Base-by-base conservation (phyloP, 2,329 filamentous ascomycete species). In the Ceratocystis eucalypticola region DNA sequence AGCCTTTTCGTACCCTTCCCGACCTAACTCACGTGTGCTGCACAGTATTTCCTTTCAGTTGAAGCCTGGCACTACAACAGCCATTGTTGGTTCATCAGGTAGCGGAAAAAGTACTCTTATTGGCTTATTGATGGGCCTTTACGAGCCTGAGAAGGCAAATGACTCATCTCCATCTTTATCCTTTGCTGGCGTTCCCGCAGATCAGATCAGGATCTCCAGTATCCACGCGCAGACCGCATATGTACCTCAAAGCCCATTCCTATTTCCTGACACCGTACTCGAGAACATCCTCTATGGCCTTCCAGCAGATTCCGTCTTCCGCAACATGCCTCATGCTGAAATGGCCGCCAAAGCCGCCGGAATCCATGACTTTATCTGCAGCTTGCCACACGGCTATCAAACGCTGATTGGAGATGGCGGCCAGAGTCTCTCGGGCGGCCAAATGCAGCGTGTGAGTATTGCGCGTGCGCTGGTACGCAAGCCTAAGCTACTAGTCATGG, bases 81-180 rank as follows among this genome's bases (percentile, higher is more conserved):
- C 89, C 1, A 84, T 97, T 22, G 91, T 95, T 1, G 92, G 93
- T 0, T 77, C 83, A 0, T 96, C 91, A 0, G 93, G 94, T 0
- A 89, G 88, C n/a, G 93, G 94, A 0, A 97, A 99, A 76, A 92
- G 88, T 15, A 96, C 93, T 0, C 80, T 96, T 45, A 81, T 88
- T 0, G 83, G 88, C 0, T 77, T 97, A 0, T 78, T 97, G 0
- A 76, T 95, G 3, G 84, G 87, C 0, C 79, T 96, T 0, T 91
- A 94, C 70, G 70, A 74, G 1, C 79, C 81, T 0, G 41, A 66
- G n/a, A 48, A 15, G 7, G 20, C 33, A 4, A 41, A 44, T 28
- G 17, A 22, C 20, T 30, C 61, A 41, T 46, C 61, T 15, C 6
- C 46, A 4, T n/a, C 61, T 6, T 45, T 63, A 25, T 33, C 44